Evolutionary conservation across 2,329 filamentous ascomycete species (phyloP), one percentile per base, ranked within the genome.

Genomic region (Ophiosphaerella narmari): DNA sequence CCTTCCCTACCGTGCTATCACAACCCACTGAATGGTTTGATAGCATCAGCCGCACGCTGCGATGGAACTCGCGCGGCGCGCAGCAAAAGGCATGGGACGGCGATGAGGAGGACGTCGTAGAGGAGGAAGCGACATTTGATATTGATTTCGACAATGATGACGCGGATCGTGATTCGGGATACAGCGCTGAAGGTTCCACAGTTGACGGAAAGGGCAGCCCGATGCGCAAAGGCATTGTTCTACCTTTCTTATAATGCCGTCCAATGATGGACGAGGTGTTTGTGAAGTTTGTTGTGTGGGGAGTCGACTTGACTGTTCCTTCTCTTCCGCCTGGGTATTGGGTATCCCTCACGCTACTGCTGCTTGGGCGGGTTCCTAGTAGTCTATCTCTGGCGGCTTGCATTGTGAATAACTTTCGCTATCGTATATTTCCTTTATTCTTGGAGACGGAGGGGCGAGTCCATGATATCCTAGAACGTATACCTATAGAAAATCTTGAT

Each of bases 11-110:
- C 1, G 93, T 99, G 37, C 90, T 95, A 50, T 89, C 91, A 57
- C 90, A 88, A 56, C 87, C 87, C 54, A 89, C 88, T 1, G 94
- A 99, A 73, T 99, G 94, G 94, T 97, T 99, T 70, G 90, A 97
- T 73, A 95, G 90, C 66, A 91, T 99, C 41, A 91, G 90, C 45
- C 85, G 93, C 53, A 96, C 93, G 3, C 80, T 99, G 51, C 84
- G 92, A 55, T 99, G 94, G 94, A 99, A 99, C 75, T 93, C 89
- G 23, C 84, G 94, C 39, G 92, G 91, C 4, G 92, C 93, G 5
- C 87, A 88, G 46, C 94, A 99, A 74, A 97, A 97, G 74, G 90
- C 86, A 3, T 99, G 87, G 78, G 83, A 83, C 47, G 73, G 67
- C 14, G 73, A 72, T 21, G 67, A 67, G 74, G 79, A 43, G 72